phyloP scores from a whole-genome alignment of 2,329 filamentous ascomycete species.

The Xylaria sp. region DNA sequence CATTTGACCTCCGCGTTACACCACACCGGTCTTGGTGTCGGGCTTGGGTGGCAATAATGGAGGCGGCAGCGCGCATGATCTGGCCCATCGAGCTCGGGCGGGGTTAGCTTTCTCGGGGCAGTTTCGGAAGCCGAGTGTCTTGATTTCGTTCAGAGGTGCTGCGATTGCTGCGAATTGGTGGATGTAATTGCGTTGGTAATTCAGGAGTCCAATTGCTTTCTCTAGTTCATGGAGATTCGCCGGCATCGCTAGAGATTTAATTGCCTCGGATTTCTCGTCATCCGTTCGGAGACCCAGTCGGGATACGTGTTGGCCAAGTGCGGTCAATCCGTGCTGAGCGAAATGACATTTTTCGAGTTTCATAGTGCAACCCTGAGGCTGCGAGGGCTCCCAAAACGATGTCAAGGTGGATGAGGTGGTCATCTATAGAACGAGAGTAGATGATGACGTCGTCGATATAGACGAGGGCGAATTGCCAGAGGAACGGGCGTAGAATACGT shows the following conservation, averaged over 20 bases:
- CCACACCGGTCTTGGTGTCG: too few species aligned
- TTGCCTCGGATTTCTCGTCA: background rate
- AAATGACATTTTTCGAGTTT: conserved; percentile 1
- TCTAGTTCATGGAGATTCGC: background rate
- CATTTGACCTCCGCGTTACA: too few species aligned
- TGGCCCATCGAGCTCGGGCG: background rate
- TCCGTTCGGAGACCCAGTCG: background rate
- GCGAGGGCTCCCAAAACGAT: background rate
- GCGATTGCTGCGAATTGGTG: background rate
- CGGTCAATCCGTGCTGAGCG: background rate
- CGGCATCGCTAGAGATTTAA: background rate
- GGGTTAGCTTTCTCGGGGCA: background rate
- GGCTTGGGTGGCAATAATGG: background rate
- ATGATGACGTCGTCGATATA: conserved; percentile 2
- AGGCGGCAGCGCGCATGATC: background rate
- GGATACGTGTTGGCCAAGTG: background rate
- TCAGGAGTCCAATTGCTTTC: background rate
- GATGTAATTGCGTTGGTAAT: background rate
- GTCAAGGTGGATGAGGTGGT: background rate
- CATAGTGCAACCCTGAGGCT: background rate
- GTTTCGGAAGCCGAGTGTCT: background rate
- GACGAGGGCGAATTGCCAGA: conserved; percentile 1
- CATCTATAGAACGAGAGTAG: background rate
- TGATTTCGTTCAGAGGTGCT: background rate
- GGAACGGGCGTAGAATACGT: background rate